A percentile compares a stretch with the other conserved stretches of the same genome.
Conservation (phyloP, 768 basidiomycete genomes). For the Fomitopsis pulvina region DNA sequence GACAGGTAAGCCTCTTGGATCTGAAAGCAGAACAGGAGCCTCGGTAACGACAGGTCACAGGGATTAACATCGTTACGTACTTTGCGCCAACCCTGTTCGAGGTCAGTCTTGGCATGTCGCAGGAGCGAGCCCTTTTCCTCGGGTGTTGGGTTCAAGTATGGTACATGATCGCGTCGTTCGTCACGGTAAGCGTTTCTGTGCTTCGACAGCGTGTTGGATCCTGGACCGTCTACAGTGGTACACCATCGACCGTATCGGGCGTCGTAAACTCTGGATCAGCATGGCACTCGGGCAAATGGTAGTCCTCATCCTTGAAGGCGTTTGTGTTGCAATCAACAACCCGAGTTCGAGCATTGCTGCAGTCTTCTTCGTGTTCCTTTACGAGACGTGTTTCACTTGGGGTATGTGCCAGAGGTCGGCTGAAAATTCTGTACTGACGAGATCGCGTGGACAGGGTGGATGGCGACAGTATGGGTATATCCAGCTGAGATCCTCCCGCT, state of each 20-base stretch:
- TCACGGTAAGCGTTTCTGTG: constrained; percentile 12
- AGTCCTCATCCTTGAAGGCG: constrained; percentile 31
- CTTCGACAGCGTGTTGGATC: too few species aligned
- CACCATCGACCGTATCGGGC: constrained; percentile 28
- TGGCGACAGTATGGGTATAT: neutral
- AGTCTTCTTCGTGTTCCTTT: constrained; percentile 34
- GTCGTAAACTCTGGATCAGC: constrained; percentile 30
- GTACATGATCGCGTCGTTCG: constrained; percentile 35
- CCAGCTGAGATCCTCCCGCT: neutral
- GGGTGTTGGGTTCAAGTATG: constrained; percentile 33
- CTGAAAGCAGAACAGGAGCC: constrained; percentile 19
- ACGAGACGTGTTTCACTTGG: constrained; percentile 35
- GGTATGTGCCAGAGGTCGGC: constrained; percentile 24
- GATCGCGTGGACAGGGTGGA: neutral
- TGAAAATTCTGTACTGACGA: neutral
- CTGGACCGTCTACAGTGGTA: too few species aligned
- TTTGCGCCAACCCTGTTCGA: constrained; percentile 34
- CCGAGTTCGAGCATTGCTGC: constrained; percentile 30
- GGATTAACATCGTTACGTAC: constrained; percentile 20
- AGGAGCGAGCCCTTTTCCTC: constrained; percentile 32
- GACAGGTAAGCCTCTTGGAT: constrained; percentile 35
- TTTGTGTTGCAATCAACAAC: constrained; percentile 28
- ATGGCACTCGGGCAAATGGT: constrained; percentile 30
- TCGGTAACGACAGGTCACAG: neutral
- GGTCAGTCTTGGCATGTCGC: constrained; percentile 35